phyloP scores from a whole-genome alignment of 768 basidiomycete species.

The Tulasnella sp. region DNA sequence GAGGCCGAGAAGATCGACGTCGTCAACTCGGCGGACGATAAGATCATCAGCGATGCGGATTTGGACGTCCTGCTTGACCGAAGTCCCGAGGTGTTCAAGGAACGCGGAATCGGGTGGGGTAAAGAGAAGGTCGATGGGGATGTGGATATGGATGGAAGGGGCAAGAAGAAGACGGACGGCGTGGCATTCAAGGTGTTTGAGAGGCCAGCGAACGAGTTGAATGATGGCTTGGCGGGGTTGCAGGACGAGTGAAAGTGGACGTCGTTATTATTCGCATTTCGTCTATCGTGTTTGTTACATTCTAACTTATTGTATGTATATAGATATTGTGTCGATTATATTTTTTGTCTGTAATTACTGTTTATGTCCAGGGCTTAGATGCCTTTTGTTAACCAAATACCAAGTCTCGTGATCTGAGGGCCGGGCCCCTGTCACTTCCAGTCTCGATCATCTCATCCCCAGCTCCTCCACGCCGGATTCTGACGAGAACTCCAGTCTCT shows the following conservation, averaged over 20 bases:
- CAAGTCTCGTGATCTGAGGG: too few relatives aligned
- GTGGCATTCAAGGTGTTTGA: conserved; percentile 67
- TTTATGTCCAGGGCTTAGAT: neutral
- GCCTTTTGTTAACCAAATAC: too few relatives aligned
- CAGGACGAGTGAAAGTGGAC: conserved; percentile 34
- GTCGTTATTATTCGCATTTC: too few relatives aligned
- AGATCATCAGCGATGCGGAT: conserved; percentile 72
- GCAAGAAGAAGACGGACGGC: neutral
- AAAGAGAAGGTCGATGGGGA: conserved; percentile 24
- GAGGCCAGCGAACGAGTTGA: conserved; percentile 48
- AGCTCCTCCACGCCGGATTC: too few relatives aligned
- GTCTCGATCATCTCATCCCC: too few relatives aligned
- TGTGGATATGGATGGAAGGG: conserved; percentile 21
- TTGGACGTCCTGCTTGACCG: conserved; percentile 73
- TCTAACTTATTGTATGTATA: neutral
- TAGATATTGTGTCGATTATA: neutral
- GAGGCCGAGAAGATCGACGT: conserved; percentile 88
- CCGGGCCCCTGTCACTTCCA: too few relatives aligned
- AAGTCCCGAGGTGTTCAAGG: conserved; percentile 56
- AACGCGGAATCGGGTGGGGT: conserved; percentile 59
- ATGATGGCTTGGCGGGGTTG: conserved; percentile 59
- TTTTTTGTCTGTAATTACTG: neutral
- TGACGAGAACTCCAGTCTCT: too few relatives aligned
- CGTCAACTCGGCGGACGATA: conserved; percentile 47
- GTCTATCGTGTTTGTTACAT: neutral